Percentiles rank a stretch among this genome's conserved stretches.
Conservation (phyloP, 2,329 filamentous ascomycete species). For the Fonsecaea multimorphosa region DNA sequence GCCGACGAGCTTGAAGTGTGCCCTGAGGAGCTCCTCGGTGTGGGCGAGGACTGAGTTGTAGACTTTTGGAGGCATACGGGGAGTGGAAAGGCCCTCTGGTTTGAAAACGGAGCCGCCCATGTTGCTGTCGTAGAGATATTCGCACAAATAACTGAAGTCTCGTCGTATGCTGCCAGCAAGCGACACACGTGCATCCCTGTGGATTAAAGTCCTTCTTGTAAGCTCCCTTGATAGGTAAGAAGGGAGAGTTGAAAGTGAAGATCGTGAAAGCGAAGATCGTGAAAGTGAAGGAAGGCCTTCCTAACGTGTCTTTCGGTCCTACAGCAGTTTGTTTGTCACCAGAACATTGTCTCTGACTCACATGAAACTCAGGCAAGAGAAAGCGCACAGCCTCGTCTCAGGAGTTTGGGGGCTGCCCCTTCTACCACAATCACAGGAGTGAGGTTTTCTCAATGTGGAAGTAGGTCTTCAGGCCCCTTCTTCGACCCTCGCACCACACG, state of each 20-base stretch:
- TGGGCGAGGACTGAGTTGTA: conserved; percentile 61
- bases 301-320: neutral
- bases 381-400: neutral
- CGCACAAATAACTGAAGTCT: neutral
- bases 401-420: neutral
- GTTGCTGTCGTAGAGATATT: neutral
- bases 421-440: neutral
- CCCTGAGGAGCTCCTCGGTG: conserved; percentile 52
- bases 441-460: neutral
- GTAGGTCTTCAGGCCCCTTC: neutral
- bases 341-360: neutral
- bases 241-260: neutral
- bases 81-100: conserved; percentile 61
- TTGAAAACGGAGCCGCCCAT: conserved; percentile 67
- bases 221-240: neutral
- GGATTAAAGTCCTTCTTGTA: neutral
- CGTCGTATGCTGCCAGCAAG: neutral
- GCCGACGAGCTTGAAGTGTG: conserved; percentile 62
- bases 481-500: neutral
- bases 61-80: conserved; percentile 66
- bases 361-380: neutral
- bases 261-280: neutral
- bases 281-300: neutral
- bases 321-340: neutral
- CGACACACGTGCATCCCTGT: neutral